Evolutionary conservation across 768 basidiomycete species (phyloP).

Genomic region (Tylopilus sp.): DNA sequence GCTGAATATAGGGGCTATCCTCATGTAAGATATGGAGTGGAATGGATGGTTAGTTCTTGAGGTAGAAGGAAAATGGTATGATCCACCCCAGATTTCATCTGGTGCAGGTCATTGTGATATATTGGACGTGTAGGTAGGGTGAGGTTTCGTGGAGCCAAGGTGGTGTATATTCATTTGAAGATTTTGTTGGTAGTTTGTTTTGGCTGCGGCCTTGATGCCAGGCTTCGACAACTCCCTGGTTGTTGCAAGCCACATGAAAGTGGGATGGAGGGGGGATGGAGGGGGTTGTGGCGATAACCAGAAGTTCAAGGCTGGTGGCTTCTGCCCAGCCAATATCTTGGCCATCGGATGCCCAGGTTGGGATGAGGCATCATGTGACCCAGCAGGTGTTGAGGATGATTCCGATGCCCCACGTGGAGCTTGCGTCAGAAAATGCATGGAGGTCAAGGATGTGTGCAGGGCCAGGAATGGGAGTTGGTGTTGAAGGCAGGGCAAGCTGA

Average conservation of each 20-base stretch:
- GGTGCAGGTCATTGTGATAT: no score
- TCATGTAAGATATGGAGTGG: no score
- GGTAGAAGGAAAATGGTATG: no score
- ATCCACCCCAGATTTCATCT: no score
- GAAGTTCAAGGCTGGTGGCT: background rate
- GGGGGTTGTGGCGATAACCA: no score
- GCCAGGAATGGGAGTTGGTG: background rate
- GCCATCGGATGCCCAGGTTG: background rate
- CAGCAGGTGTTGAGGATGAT: background rate
- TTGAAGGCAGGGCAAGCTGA: background rate
- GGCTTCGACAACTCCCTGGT: constrained; percentile 33
- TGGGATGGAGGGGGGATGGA: background rate
- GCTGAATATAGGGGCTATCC: no score
- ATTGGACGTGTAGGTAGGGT: no score
- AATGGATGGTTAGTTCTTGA: no score
- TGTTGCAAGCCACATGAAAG: constrained; percentile 13
- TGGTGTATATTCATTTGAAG: constrained; percentile 26
- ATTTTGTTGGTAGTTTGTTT: constrained; percentile 27
- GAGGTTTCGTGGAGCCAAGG: no score
- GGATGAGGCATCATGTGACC: background rate
- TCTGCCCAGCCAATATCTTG: background rate
- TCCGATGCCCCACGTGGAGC: background rate
- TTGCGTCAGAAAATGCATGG: background rate
- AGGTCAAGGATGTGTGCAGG: background rate
- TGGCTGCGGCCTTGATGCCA: constrained; percentile 33